Evolutionary conservation across 2,329 filamentous ascomycete genomes (phyloP).

Genomic region (Fusarium verticillioides): DNA sequence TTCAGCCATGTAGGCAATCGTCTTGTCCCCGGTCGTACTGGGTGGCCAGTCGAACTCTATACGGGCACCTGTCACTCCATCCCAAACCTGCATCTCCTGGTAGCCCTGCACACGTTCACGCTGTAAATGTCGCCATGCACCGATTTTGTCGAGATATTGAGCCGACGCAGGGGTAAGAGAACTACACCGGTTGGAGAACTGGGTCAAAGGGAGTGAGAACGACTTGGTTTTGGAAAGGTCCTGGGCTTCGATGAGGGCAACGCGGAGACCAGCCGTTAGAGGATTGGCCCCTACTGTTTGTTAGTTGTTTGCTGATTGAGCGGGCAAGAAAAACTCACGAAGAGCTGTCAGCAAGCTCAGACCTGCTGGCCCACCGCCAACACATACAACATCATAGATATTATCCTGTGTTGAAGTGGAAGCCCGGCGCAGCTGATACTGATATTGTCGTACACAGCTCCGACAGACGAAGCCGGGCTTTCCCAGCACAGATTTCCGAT

Average conservation of each 20-base stretch:
- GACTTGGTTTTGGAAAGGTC: constrained; percentile 76
- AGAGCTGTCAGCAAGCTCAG: constrained; percentile 83
- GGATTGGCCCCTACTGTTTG: constrained; percentile 73
- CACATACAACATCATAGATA: constrained; percentile 92
- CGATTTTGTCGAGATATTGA: constrained; percentile 83
- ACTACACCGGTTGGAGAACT: constrained; percentile 94
- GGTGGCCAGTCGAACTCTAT: constrained; percentile 87
- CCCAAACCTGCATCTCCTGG: constrained; percentile 98
- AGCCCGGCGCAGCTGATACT: constrained; percentile 51
- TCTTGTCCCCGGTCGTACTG: constrained; percentile 61
- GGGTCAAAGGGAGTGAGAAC: constrained; percentile 72
- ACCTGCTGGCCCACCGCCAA: constrained; percentile 89
- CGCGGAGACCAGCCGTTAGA: constrained; percentile 78
- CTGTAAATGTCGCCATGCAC: constrained; percentile 84
- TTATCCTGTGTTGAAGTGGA: constrained; percentile 66
- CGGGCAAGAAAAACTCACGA: constrained; percentile 58
- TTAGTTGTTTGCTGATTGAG: neutral
- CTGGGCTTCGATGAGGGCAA: constrained; percentile 92
- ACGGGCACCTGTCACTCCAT: constrained; percentile 85
- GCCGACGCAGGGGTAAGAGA: constrained; percentile 91
- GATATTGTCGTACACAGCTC: constrained; percentile 57
- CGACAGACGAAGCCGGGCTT: constrained; percentile 57
- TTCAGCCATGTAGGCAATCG: constrained; percentile 96
- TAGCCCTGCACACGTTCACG: constrained; percentile 83
- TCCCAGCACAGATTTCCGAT: constrained; percentile 40